Evolutionary conservation across 2,329 filamentous ascomycete genomes (phyloP).

Genomic region (Talaromyces sp.): DNA sequence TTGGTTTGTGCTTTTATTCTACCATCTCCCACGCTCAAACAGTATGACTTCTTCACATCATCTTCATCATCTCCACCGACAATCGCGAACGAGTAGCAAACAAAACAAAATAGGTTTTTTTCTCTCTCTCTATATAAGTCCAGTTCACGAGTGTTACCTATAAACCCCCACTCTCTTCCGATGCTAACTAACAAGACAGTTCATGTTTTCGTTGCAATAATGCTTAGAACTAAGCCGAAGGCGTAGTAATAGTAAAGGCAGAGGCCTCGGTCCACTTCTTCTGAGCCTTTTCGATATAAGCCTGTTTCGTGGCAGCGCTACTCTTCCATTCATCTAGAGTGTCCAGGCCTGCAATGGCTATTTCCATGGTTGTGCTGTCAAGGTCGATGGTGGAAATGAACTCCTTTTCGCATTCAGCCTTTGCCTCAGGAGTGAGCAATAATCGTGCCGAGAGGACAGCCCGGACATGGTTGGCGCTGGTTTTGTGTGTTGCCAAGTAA

Average conservation of each 20-base stretch:
- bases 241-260: conserved; percentile 22
- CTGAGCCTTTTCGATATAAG: conserved; percentile 41
- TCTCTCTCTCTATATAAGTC: neutral
- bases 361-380: conserved; percentile 47
- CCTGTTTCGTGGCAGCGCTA: conserved; percentile 42
- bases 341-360: conserved; percentile 52
- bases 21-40: neutral
- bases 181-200: neutral
- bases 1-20: neutral
- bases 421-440: conserved; percentile 53
- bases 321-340: conserved; percentile 49
- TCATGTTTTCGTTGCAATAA: neutral
- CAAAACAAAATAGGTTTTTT: neutral
- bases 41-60: neutral
- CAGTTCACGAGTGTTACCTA: neutral
- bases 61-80: neutral
- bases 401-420: conserved; percentile 55
- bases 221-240: neutral
- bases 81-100: neutral
- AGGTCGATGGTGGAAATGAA: conserved; percentile 55
- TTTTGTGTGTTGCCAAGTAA: conserved; percentile 58
- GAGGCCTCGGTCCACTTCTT: conserved; percentile 38
- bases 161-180: neutral
- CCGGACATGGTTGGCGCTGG: conserved; percentile 58
- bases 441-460: conserved; percentile 57